Base-by-base conservation (phyloP, 2,329 filamentous ascomycete genomes). In the Leptographium wingfieldii region DNA sequence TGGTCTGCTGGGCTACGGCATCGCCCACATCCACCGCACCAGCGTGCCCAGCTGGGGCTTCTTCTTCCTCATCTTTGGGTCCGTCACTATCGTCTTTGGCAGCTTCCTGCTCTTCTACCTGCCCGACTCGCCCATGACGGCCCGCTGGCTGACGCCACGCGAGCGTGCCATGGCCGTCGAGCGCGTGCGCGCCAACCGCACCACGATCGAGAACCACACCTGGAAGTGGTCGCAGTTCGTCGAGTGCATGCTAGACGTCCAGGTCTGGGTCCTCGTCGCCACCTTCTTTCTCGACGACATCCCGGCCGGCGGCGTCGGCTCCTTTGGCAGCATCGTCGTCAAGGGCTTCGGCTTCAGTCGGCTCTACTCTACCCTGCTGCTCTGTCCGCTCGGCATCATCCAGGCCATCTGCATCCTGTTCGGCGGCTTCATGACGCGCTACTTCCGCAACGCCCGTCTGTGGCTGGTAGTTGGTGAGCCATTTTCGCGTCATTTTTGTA, bases 321-420 rank as follows among this genome's bases (percentile, higher is more conserved):
- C 63, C 5, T 82, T 81, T 58, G 77, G 76, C 4, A 79, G 76
- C 0, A 71, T 80, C 31, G 78, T 81, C 60, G 78, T 81, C 65
- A 65, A 78, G 61, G 76, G 77, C 0, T 77, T 80, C 55, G 78
- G 78, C 1, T 82, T 77, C 66, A 73, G 71, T 1, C 75, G 76
- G 0, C 68, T 79, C 11, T 72, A 75, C 3, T 79, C 78, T 0
- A 60, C 64, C 2, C 60, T 68, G 38, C 63, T 70, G 33, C 63
- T 66, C 14, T 63, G 69, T 25, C 68, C 69, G 3, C 60, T 66
- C 12, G 67, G 68, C 5, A 63, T 64, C 16, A 65, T 70, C 43
- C 66, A 69, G 57, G 64, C 63, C 25, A 62, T 70, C 12, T 67
- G 62, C 19, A 66, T 69, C n/a, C 59, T 71, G n/a, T 64, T 66